These are phyloP conservation scores for Leishmania major DNA, from an alignment of 208 protist species.

Conservation along the genomic window DNA sequence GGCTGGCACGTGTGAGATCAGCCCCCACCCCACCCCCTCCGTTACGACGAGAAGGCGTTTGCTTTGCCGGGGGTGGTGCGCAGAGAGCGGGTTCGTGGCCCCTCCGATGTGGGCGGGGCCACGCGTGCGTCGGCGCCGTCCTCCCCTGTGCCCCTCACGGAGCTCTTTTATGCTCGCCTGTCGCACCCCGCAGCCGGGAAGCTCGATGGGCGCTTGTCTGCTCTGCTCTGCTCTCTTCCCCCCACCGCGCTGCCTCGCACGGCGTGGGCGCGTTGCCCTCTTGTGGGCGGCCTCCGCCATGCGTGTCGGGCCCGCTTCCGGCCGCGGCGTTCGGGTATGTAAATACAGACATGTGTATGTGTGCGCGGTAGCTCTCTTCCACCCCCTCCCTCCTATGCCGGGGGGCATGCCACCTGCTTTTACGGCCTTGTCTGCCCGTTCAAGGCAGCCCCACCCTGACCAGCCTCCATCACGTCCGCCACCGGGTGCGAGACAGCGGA, in stretches of 20 bases:
- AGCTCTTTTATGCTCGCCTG: background rate
- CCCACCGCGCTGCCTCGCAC: background rate
- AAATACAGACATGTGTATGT: background rate
- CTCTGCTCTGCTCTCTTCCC: too few species aligned
- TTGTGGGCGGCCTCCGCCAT: background rate
- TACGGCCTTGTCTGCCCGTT: background rate
- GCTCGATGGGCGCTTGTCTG: background rate
- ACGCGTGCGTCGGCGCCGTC: background rate
- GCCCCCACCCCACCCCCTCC: too few species aligned
- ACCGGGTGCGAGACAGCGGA: too few species aligned
- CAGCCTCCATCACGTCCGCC: too few species aligned
- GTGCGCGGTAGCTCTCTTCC: background rate
- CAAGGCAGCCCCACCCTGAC: background rate
- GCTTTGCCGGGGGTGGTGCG: background rate
- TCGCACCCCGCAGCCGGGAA: background rate
- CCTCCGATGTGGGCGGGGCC: background rate
- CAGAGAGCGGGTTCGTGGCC: too few species aligned
- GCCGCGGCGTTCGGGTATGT: background rate
- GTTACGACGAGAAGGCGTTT: background rate
- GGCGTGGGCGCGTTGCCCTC: background rate
- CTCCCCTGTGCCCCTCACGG: too few species aligned
- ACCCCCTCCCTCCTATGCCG: background rate
- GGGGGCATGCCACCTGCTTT: background rate
- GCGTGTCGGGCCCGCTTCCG: background rate
- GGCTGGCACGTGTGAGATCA: background rate